Conservation (phyloP, 2,329 filamentous ascomycete genomes). For the Alternaria sp. region DNA sequence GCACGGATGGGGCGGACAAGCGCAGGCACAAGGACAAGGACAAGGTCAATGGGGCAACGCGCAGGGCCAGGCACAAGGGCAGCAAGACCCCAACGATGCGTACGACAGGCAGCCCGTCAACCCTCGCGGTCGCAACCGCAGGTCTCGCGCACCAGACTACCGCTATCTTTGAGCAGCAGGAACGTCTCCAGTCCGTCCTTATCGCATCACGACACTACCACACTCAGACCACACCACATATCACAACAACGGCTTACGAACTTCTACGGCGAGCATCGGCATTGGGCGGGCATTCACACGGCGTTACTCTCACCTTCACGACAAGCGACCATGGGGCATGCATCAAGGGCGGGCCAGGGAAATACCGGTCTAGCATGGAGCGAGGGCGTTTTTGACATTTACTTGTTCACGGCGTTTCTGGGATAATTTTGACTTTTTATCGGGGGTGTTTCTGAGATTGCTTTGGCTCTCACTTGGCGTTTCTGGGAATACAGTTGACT, state of each 20-base stretch:
- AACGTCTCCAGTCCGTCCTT: neutral
- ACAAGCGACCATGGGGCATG: neutral
- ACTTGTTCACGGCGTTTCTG: neutral
- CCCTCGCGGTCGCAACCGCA: conserved; percentile 80
- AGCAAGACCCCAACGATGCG: conserved; percentile 58
- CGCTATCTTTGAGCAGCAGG: conserved; percentile 18
- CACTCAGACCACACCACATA: conserved; percentile 4
- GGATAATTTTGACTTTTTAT: neutral
- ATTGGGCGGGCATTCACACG: neutral
- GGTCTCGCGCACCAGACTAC: conserved; percentile 84
- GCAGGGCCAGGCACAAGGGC: neutral
- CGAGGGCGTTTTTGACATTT: neutral
- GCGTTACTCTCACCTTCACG: neutral
- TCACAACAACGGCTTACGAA: conserved; percentile 77
- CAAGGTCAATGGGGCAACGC: conserved; percentile 9
- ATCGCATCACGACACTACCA: neutral
- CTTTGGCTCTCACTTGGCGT: neutral
- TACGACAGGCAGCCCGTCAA: conserved; percentile 98
- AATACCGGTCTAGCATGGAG: neutral
- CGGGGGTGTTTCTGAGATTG: neutral
- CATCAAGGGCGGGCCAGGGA: neutral
- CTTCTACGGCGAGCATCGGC: conserved; percentile 76
- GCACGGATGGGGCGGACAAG: conserved; percentile 16
- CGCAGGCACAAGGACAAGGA: neutral
- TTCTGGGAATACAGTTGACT: neutral